Evolutionary conservation across 768 basidiomycete genomes (phyloP).

Genomic region (Boletus coccyginus): DNA sequence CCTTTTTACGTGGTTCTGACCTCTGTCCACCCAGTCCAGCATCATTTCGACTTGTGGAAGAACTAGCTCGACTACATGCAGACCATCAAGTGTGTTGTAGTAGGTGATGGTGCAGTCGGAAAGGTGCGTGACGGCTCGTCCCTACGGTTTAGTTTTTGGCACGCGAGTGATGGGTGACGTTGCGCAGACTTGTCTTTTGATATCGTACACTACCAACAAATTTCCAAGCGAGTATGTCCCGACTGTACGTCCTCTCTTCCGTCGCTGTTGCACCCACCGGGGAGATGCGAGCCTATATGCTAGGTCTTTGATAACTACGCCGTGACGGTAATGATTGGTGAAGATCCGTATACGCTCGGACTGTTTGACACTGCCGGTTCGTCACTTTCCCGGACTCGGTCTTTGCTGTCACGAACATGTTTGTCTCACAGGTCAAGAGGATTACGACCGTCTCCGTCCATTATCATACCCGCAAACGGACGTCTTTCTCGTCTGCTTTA

Average conservation of each 20-base stretch:
- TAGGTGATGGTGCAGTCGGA: constrained; percentile 97
- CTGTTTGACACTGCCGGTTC: constrained; percentile 97
- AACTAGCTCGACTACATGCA: constrained; percentile 57
- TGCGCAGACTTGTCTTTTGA: constrained; percentile 86
- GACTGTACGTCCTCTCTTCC: constrained; percentile 60
- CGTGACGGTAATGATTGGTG: constrained; percentile 99
- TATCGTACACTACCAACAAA: constrained; percentile 97
- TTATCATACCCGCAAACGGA: constrained; percentile 99
- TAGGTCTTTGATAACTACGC: constrained; percentile 98
- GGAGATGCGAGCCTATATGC: constrained; percentile 18
- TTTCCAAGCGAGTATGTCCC: constrained; percentile 99
- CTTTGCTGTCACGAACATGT: constrained; percentile 4
- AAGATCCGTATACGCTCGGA: constrained; percentile 97
- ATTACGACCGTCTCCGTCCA: constrained; percentile 98
- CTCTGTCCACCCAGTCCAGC: constrained; percentile 5
- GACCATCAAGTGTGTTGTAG: constrained; percentile 97
- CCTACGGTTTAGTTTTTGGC: neutral
- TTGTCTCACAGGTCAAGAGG: constrained; percentile 81
- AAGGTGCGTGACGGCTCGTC: constrained; percentile 60
- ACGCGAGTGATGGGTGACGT: constrained; percentile 2
- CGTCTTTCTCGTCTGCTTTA: constrained; percentile 99
- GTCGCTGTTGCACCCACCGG: constrained; percentile 1
- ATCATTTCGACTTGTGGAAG: constrained; percentile 15
- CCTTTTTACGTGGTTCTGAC: constrained; percentile 20
- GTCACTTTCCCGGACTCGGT: constrained; percentile 29